A percentile compares a stretch with the other conserved stretches of the same genome.
Evolutionary conservation across 176 grass and related monocot species (phyloP).

Genomic region (Aegilops umbellulata): DNA sequence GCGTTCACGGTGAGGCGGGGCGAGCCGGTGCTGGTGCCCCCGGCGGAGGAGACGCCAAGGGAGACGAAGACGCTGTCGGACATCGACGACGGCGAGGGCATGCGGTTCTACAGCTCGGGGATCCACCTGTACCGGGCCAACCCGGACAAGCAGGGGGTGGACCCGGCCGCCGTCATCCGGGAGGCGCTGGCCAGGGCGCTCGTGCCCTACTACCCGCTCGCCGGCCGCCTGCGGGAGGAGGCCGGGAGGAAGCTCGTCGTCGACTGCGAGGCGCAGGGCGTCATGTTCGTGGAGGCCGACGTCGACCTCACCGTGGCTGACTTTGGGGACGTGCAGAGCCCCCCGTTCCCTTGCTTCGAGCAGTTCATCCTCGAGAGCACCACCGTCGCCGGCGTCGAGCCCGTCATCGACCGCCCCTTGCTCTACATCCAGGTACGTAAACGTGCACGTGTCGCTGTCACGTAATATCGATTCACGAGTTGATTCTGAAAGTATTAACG

Average conservation of each 20-base stretch:
- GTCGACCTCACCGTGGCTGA: conserved; percentile 49
- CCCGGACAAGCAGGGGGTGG: conserved; percentile 30
- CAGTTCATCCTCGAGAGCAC: conserved; percentile 41
- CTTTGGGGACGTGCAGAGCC: conserved; percentile 53
- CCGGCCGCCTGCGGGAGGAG: conserved; percentile 55
- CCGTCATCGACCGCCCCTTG: conserved; percentile 43
- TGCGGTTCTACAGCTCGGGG: conserved; percentile 54
- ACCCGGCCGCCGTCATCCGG: conserved; percentile 47
- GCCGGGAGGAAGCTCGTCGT: conserved; percentile 50
- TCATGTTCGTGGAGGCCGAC: conserved; percentile 66
- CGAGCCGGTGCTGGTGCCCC: conserved; percentile 41
- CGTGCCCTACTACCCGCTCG: conserved; percentile 71
- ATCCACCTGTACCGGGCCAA: conserved; percentile 48
- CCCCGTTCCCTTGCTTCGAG: conserved; percentile 65
- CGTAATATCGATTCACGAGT: neutral
- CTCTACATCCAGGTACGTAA: conserved; percentile 49
- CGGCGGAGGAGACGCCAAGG: conserved; percentile 38
- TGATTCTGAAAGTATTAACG: no score
- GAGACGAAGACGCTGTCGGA: conserved; percentile 63
- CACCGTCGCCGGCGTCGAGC: conserved; percentile 28
- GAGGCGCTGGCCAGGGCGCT: conserved; percentile 56
- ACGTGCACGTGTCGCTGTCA: neutral
- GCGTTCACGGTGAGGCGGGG: conserved; percentile 49
- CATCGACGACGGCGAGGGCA: conserved; percentile 59
- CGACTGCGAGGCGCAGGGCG: conserved; percentile 58